phyloP scores from a whole-genome alignment of 225 moss, liverwort and hornwort species.

The Physcomitrellopsis africana region DNA sequence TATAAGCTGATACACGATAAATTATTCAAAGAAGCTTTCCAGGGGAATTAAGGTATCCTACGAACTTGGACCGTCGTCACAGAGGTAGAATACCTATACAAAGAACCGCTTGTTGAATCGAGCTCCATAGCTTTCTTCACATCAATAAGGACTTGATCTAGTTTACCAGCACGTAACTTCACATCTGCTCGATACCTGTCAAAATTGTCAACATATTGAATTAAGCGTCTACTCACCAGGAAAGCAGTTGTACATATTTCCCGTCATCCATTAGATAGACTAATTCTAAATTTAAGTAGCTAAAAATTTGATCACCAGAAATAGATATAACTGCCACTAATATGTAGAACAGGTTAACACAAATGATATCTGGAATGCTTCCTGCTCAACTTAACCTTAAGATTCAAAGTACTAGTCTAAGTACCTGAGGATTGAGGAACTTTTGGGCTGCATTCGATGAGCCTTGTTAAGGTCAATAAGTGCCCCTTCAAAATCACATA shows the following conservation, averaged over 20 bases:
- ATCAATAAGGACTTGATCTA: slow-evolving; percentile 42
- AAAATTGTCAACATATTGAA: not conserved
- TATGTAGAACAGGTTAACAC: too few relatives aligned
- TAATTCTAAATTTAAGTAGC: not conserved
- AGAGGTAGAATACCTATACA: slow-evolving; percentile 14
- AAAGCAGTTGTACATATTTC: not conserved
- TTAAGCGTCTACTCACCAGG: not conserved
- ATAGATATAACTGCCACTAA: not conserved
- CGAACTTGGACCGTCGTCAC: not conserved
- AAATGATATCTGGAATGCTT: too few relatives aligned
- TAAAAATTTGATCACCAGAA: not conserved
- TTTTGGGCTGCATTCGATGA: slow-evolving; percentile 42
- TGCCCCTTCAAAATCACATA: slow-evolving; percentile 56
- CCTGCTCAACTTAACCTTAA: too few relatives aligned
- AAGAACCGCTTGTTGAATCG: slow-evolving; percentile 24
- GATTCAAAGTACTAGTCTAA: not conserved
- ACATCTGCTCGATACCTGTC: slow-evolving; percentile 57
- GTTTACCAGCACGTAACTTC: slow-evolving; percentile 38
- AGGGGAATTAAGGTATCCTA: too few relatives aligned
- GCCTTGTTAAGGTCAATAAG: slow-evolving; percentile 60
- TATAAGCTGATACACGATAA: not conserved
- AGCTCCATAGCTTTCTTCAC: slow-evolving; percentile 58
- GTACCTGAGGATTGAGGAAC: slow-evolving; percentile 61
- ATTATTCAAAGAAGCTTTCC: not conserved
- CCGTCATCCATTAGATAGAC: not conserved